A percentile compares a stretch with the other conserved stretches of the same genome.
Evolutionary conservation across 495 filamentous ascomycete genomes (phyloP).

Genomic region (Tetracladium setigerum): DNA sequence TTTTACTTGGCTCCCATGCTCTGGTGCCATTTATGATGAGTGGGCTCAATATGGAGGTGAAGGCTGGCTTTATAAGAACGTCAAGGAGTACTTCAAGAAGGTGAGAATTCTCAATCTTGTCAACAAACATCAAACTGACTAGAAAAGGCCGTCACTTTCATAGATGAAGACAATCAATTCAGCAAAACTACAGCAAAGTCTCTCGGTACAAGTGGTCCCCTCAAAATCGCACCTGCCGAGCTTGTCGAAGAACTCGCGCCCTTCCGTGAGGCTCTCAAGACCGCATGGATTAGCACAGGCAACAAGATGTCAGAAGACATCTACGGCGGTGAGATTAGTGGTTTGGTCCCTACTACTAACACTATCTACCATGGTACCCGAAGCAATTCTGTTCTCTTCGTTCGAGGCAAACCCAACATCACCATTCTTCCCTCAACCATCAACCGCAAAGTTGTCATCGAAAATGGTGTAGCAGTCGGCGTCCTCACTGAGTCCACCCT

Average conservation of each 20-base stretch:
- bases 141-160: constrained; percentile 36
- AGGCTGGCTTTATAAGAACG: constrained; percentile 33
- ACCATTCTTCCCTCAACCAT: constrained; percentile 39
- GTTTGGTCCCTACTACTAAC: constrained; percentile 46
- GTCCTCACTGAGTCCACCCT: background rate
- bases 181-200: constrained; percentile 18
- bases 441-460: constrained; percentile 47
- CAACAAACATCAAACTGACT: constrained; percentile 27
- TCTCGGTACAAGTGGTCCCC: constrained; percentile 36
- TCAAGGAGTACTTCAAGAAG: constrained; percentile 45
- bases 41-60: constrained; percentile 30
- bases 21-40: constrained; percentile 29
- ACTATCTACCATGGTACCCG: constrained; percentile 52
- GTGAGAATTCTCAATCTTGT: constrained; percentile 51
- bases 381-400: constrained; percentile 41
- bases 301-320: constrained; percentile 44
- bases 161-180: constrained; percentile 40
- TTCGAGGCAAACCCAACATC: constrained; percentile 48
- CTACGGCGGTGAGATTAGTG: constrained; percentile 47
- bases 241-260: constrained; percentile 42
- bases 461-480: constrained; percentile 28
- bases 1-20: constrained; percentile 31
- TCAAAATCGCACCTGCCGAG: constrained; percentile 47
- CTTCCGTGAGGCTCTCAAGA: constrained; percentile 47
- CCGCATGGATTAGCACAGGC: constrained; percentile 51